Base-by-base conservation (phyloP, 2,329 filamentous ascomycete genomes). In the Fusarium sp. region DNA sequence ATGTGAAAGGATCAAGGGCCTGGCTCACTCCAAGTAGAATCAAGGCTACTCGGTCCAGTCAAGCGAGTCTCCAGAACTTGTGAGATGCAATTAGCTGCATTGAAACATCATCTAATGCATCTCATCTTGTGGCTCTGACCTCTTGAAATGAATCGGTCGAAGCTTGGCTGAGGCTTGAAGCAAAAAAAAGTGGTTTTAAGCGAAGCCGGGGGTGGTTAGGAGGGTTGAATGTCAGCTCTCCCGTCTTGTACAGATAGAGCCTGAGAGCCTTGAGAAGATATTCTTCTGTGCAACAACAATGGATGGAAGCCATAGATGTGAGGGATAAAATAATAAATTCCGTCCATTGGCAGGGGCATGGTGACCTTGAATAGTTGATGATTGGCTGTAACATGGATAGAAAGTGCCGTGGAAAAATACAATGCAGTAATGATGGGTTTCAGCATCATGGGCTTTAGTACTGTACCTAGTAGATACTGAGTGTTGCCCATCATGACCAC, bases 371-470 rank as follows among this genome's bases (percentile, higher is more conserved):
- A 59, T 59, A 56, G 25, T 48, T 47, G n/a, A 56, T 54, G 49
- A 69, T 72, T 71, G 55, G 55, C 45, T 47, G 32, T 54, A 20
- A 58, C 30, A 27, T 42, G 45, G 27, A 54, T 54, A 54, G 28
- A 21, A 20, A 32, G 55, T 37, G 32, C 13, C 9, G 20, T 41
- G 23, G 32, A 41, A 59, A 57, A 37, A 37, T 37, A 37, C 18
- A 37, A 37, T n/a, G 34, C 34, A 37, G 51, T 59, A 49, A 67
- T 72, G 66, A 72, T 69, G 55, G 55, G 56, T 56, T 64, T 66
- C 62, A 67, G 64, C 56, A 71, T 69, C 48, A 71, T 68, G 68
- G 68, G 68, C 32, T 48, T 21, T 37, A n/a, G 34, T 37, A 37
- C 34, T 37, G 10, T 12, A 37, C 34, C 28, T 28, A 28, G 5